Conservation (phyloP, 202 grass and related monocot species). For the Alloteropsis angusta region DNA sequence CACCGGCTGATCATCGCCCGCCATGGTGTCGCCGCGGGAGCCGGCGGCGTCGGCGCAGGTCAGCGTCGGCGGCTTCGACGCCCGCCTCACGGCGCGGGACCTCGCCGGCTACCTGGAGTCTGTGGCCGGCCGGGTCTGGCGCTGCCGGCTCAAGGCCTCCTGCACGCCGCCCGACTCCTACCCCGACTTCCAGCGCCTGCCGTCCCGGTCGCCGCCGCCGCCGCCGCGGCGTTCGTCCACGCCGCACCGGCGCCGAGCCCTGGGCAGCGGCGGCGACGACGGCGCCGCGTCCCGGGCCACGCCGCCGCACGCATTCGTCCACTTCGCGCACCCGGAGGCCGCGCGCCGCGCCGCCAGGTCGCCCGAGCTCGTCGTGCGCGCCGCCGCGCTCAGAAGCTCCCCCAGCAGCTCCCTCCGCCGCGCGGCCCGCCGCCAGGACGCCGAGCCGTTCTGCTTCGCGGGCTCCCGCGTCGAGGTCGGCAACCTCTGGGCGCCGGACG, state of each 20-base stretch:
- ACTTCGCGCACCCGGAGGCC: slow-evolving; percentile 42
- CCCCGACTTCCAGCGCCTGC: slow-evolving; percentile 34
- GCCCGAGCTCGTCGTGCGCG: slow-evolving; percentile 38
- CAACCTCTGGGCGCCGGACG: slow-evolving; percentile 14
- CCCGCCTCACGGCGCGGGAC: slow-evolving; percentile 18
- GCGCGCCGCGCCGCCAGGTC: slow-evolving; percentile 40
- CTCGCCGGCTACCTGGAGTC: slow-evolving; percentile 48
- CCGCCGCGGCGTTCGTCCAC: background rate
- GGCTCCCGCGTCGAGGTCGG: slow-evolving; percentile 51
- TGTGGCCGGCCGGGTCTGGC: slow-evolving; percentile 61
- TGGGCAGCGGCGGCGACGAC: background rate
- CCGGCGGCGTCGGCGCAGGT: slow-evolving; percentile 25
- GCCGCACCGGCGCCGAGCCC: background rate
- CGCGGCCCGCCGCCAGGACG: slow-evolving; percentile 22
- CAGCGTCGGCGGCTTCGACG: slow-evolving; percentile 43
- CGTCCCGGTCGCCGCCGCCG: background rate
- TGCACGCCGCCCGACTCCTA: slow-evolving; percentile 53
- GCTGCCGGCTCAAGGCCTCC: slow-evolving; percentile 73
- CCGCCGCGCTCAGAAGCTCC: background rate
- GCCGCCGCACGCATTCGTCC: slow-evolving; percentile 69
- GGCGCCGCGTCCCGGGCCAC: background rate
- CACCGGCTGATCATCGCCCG: background rate
- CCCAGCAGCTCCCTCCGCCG: background rate
- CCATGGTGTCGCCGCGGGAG: slow-evolving; percentile 3
- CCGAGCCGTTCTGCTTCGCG: slow-evolving; percentile 43